A percentile compares a stretch with the other conserved stretches of the same genome.
phyloP scores from a whole-genome alignment of 2,329 filamentous ascomycete genomes.

The Thyridium curvatum region DNA sequence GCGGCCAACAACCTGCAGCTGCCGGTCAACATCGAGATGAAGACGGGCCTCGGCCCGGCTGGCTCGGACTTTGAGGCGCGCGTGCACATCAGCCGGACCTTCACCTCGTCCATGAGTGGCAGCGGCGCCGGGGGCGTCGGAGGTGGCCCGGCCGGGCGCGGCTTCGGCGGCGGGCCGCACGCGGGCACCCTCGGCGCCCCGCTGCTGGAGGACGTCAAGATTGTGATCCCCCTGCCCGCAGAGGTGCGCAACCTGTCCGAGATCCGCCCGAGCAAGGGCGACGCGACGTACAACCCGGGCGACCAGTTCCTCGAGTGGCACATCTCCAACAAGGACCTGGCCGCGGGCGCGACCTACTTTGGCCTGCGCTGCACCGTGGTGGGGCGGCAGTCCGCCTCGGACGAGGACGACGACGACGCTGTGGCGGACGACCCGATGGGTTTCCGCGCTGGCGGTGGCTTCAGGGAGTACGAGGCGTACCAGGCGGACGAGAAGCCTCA shows the following conservation, averaged over 20 bases:
- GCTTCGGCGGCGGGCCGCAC: slow-evolving; percentile 40
- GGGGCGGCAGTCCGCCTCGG: slow-evolving; percentile 48
- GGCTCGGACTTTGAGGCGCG: slow-evolving; percentile 88
- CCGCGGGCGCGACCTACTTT: slow-evolving; percentile 59
- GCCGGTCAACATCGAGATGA: slow-evolving; percentile 76
- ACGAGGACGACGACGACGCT: slow-evolving; percentile 33
- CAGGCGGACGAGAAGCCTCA: slow-evolving; percentile 34
- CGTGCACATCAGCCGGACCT: slow-evolving; percentile 63
- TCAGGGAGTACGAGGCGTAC: slow-evolving; percentile 50
- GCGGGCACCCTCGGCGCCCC: slow-evolving; percentile 52
- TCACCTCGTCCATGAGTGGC: slow-evolving; percentile 29
- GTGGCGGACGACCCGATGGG: slow-evolving; percentile 40
- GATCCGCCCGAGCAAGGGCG: slow-evolving; percentile 72
- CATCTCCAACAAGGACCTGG: slow-evolving; percentile 70
- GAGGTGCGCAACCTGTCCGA: slow-evolving; percentile 80
- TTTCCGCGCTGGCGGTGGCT: slow-evolving; percentile 31
- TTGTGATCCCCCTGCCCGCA: slow-evolving; percentile 72
- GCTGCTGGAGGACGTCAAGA: slow-evolving; percentile 66
- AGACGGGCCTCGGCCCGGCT: slow-evolving; percentile 66
- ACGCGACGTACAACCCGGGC: slow-evolving; percentile 72
- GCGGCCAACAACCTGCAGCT: slow-evolving; percentile 65
- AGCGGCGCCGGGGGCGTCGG: slow-evolving; percentile 33
- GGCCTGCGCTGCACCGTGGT: slow-evolving; percentile 75
- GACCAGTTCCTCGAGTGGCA: slow-evolving; percentile 76
- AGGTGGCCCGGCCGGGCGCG: slow-evolving; percentile 24